Evolutionary conservation across 768 basidiomycete species (phyloP), one percentile per base, ranked within the genome.

Genomic region (Pleurotus tuber-regium): DNA sequence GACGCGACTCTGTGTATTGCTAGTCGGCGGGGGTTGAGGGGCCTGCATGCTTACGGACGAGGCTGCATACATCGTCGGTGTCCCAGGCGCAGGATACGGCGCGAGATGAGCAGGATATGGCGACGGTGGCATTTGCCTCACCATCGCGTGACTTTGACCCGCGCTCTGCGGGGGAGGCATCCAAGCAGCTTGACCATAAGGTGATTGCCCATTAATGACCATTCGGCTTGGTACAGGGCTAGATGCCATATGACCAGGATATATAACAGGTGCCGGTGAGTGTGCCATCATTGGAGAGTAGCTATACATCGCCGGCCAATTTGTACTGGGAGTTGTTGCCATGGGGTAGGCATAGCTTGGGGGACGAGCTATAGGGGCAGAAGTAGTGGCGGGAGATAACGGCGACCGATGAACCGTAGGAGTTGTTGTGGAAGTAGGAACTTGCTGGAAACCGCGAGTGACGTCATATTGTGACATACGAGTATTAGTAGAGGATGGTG

Each of bases 401-500:
- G 80, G 68, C 2, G 80, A 68, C 54, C 82, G 75, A 55, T 74
- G 77, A 30, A 73, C 61, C 10, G 75, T 62, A 21, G 41, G 9
- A 19, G n/a, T n/a, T 7, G 46, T 66, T 12, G 80, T 76, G 2
- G 87, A 75, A 7, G 80, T 70, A 2, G 90, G 90, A 23, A 92
- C 91, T 66, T 86, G 86, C 62, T 93, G 91, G 70, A 93, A 93
- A 18, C 90, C 89, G 52, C 87, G 82, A 10, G 87, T 90, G 28
- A 92, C 89, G 50, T 93, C 91, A 51, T 86, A 83, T 31, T 86
- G 68, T 2, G 89, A 89, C 82, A 91, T 88, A 33, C 87, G 82
- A 21, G 87, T 78, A 19, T 79, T 73, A 23, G 78, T 69, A 18
- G 80, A 72, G 4, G 77, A 71, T 19, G 86, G 83, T 11, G 88